These are phyloP conservation scores for Fusarium domesticum DNA, from an alignment of 2,329 filamentous ascomycete species.

Conservation along the genomic window DNA sequence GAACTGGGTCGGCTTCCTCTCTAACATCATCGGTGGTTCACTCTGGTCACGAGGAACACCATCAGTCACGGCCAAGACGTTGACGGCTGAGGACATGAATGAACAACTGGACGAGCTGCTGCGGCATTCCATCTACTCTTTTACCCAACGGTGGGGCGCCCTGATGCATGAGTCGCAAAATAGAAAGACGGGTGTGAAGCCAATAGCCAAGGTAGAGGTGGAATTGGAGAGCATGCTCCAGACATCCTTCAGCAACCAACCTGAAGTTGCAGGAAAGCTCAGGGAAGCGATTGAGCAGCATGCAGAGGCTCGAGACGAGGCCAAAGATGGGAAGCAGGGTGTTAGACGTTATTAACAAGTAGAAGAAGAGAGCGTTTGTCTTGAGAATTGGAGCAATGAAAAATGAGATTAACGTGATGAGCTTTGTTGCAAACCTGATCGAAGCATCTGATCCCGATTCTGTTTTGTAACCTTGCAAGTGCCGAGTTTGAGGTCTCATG, in stretches of 20 bases:
- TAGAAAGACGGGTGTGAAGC: constrained; percentile 48
- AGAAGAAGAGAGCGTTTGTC: background rate
- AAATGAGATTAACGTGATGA: background rate
- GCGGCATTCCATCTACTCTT: constrained; percentile 59
- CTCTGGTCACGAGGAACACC: constrained; percentile 43
- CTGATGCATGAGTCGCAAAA: constrained; percentile 49
- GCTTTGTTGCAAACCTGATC: background rate
- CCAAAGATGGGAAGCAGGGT: constrained; percentile 36
- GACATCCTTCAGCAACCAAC: constrained; percentile 57
- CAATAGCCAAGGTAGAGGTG: constrained; percentile 50
- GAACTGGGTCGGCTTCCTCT: constrained; percentile 58
- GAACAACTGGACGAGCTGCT: constrained; percentile 63
- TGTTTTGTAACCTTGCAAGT: too few relatives aligned
- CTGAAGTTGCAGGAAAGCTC: constrained; percentile 56
- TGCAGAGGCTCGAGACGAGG: constrained; percentile 50
- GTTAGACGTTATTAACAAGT: constrained; percentile 30
- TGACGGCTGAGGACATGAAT: constrained; percentile 56
- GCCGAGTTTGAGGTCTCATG: too few relatives aligned
- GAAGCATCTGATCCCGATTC: too few relatives aligned
- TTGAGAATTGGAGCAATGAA: background rate
- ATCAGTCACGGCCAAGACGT: constrained; percentile 38
- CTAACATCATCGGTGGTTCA: constrained; percentile 54
- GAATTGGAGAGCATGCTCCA: constrained; percentile 57
- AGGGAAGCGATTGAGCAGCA: constrained; percentile 60
- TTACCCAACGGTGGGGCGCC: constrained; percentile 58